These are phyloP conservation scores for Pyronema omphalodes DNA, from an alignment of 495 filamentous ascomycete species.

Conservation along the genomic window DNA sequence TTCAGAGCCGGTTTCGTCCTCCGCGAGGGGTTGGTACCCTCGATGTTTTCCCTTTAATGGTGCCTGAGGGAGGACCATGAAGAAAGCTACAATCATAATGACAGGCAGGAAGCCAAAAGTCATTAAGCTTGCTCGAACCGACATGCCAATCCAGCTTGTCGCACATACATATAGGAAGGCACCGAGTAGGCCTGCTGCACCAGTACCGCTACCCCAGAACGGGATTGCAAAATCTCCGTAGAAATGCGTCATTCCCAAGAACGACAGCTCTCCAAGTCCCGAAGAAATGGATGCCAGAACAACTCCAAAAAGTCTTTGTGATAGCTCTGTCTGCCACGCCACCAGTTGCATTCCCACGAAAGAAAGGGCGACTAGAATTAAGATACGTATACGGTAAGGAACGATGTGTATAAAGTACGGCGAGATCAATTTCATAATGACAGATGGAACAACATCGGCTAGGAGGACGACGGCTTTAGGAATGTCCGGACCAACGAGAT, in stretches of 20 bases:
- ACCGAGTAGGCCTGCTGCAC: conserved; percentile 71
- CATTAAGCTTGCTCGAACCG: conserved; percentile 50
- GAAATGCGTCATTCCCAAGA: conserved; percentile 78
- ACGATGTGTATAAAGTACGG: conserved; percentile 85
- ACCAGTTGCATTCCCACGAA: conserved; percentile 73
- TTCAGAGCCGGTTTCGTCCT: conserved; percentile 29
- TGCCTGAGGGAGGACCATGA: conserved; percentile 49
- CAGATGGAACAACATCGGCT: conserved; percentile 76
- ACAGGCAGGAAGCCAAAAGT: conserved; percentile 58
- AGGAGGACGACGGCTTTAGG: conserved; percentile 88
- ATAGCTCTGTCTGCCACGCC: conserved; percentile 52
- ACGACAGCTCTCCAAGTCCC: conserved; percentile 74
- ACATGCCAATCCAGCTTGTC: conserved; percentile 58
- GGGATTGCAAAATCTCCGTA: conserved; percentile 83
- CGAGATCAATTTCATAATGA: conserved; percentile 67
- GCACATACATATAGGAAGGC: conserved; percentile 72
- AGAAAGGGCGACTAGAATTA: conserved; percentile 53
- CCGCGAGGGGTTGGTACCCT: conserved; percentile 25
- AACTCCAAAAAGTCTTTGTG: conserved; percentile 62
- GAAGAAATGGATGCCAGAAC: conserved; percentile 67
- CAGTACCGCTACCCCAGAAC: conserved; percentile 84
- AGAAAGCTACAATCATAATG: conserved; percentile 75
- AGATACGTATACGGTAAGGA: conserved; percentile 56
- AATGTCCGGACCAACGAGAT: conserved; percentile 68
- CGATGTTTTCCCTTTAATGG: conserved; percentile 30